Conservation (phyloP, 2,329 filamentous ascomycete genomes). For the Aspergillus aculeatus region DNA sequence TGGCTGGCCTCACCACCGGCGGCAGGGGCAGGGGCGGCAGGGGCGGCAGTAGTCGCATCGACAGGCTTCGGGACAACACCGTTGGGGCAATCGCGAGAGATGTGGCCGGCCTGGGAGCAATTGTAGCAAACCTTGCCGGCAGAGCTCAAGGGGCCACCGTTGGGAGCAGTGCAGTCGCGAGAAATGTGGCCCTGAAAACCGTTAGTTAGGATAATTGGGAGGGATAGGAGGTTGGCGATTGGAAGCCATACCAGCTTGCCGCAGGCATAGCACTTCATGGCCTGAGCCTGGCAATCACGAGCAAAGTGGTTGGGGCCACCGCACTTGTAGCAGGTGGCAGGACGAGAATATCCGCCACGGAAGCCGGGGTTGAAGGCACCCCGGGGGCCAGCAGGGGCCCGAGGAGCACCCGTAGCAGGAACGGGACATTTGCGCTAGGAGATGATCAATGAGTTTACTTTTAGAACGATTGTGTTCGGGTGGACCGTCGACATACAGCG, state of each 20-base stretch:
- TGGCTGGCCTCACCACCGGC: slow-evolving; percentile 43
- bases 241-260: slow-evolving; percentile 66
- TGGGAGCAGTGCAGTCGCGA: slow-evolving; percentile 91
- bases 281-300: slow-evolving; percentile 95
- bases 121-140: slow-evolving; percentile 98
- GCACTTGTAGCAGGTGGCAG: slow-evolving; percentile 68
- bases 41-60: slow-evolving; percentile 33
- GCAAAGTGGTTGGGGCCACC: slow-evolving; percentile 95
- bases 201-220: not conserved
- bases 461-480: not conserved
- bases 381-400: slow-evolving; percentile 65
- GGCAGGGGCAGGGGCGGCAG: slow-evolving; percentile 27
- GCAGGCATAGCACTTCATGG: slow-evolving; percentile 98
- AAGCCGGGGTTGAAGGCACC: slow-evolving; percentile 61
- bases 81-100: slow-evolving; percentile 92
- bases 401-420: slow-evolving; percentile 63
- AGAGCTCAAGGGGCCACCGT: slow-evolving; percentile 91
- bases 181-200: slow-evolving; percentile 72
- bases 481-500: slow-evolving; percentile 61
- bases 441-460: slow-evolving; percentile 1
- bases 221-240: not conserved
- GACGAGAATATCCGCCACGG: slow-evolving; percentile 64
- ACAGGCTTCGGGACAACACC: slow-evolving; percentile 51
- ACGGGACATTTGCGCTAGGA: slow-evolving; percentile 76
- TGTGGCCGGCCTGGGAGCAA: slow-evolving; percentile 93